A percentile compares a stretch with the other conserved stretches of the same genome.
These are phyloP conservation scores for Colletotrichum limetticola DNA, from an alignment of 2,329 filamentous ascomycete genomes.

Conservation along the genomic window DNA sequence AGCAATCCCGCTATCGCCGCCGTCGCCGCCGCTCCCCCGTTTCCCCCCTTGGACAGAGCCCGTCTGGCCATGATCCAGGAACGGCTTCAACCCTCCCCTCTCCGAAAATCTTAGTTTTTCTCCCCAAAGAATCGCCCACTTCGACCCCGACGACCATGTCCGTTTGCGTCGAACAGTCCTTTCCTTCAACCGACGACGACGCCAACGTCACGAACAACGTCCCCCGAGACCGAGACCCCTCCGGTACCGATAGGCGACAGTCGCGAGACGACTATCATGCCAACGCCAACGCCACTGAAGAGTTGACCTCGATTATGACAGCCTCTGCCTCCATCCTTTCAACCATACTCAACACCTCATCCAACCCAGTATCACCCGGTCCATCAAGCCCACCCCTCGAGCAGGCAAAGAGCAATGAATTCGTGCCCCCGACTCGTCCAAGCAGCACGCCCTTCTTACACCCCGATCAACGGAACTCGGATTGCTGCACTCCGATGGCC, in stretches of 20 bases:
- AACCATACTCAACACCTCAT: conserved; percentile 52
- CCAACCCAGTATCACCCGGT: conserved; percentile 66
- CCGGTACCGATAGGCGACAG: conserved; percentile 30
- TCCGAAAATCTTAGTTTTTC: conserved; percentile 27
- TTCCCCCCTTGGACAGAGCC: conserved; percentile 14
- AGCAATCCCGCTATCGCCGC: conserved; percentile 23
- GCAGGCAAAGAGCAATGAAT: conserved; percentile 57
- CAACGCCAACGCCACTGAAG: conserved; percentile 36
- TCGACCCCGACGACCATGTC: conserved; percentile 23
- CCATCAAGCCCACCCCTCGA: conserved; percentile 63
- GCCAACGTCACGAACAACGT: conserved; percentile 28
- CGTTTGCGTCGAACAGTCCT: conserved; percentile 33
- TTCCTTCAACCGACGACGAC: conserved; percentile 28
- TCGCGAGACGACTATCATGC: conserved; percentile 36
- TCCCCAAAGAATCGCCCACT: background rate
- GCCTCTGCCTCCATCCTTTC: conserved; percentile 50
- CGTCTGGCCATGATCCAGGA: conserved; percentile 27
- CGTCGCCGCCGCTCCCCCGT: background rate
- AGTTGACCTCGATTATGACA: conserved; percentile 50
- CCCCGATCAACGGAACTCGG: conserved; percentile 59
- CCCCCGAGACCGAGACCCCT: conserved; percentile 24
- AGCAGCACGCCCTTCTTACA: conserved; percentile 71
- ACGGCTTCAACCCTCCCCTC: conserved; percentile 2
- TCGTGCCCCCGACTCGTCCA: conserved; percentile 62
- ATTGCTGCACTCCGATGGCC: conserved; percentile 48